Base-by-base conservation (phyloP, 192 early-diverging fungal species). In the Geosiphon pyriformis region DNA sequence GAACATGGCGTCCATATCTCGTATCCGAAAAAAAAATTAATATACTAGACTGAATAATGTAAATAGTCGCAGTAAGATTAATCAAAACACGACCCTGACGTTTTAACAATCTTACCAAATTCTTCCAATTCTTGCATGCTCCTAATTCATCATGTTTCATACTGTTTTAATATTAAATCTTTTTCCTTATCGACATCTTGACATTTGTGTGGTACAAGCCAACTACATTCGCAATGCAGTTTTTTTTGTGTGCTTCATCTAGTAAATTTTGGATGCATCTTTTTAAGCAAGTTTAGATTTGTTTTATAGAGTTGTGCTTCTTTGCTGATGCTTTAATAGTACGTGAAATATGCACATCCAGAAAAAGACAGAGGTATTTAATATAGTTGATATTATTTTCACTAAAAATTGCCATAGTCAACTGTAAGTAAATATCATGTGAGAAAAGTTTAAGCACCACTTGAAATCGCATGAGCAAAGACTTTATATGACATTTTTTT, bases 211-310 rank as follows among this genome's bases (percentile, higher is more conserved):
- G 7, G 23, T 46, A 22, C 46, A 61, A 47, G 59, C 48, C 20
- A 12, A 15, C 8, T 34, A 26, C 30, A 61, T 47, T 10, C 22
- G 33, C 26, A 31, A 58, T 58, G n/a, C n/a, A n/a, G n/a, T n/a
- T n/a, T n/a, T n/a, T n/a, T n/a, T n/a, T n/a, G n/a, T n/a, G n/a
- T n/a, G n/a, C 34, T 61, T 61, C 37, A 61, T 61, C 22, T 26
- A 61, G 22, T 61, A 61, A 61, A 61, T 61, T 61, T 61, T 61
- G 34, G 48, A 61, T 61, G 18, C 22, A 25, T 46, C 22, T 61
- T 31, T 17, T 61, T 27, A 47, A 26, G 23, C 59, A 18, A 10
- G 37, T 42, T 61, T 61, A 42, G 22, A 42, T 25, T 20, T 25
- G 59, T 27, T 61, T 61, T 0, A 47, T 61, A 42, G 37, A 48